Evolutionary conservation across 139 green algal genomes (phyloP).

Genomic region (Haematococcus sp.): DNA sequence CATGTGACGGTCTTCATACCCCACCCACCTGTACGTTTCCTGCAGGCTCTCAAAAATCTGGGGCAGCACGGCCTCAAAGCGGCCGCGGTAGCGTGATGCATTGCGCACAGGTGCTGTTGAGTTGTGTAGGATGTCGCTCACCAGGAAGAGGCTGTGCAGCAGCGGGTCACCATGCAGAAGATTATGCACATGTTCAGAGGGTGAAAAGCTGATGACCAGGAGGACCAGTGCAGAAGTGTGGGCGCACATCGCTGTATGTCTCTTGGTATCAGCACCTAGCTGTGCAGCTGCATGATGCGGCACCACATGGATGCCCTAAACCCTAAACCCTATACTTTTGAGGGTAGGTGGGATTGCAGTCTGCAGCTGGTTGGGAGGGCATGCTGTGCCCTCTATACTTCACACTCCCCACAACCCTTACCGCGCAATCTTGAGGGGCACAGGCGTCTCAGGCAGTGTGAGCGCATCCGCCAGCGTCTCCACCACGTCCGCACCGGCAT

Average conservation of each 20-base stretch:
- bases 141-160: conserved; percentile 74
- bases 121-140: conserved; percentile 95
- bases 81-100: conserved; percentile 74
- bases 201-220: too few relatives aligned
- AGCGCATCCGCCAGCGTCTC: conserved; percentile 83
- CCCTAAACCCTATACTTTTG: too few relatives aligned
- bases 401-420: not conserved
- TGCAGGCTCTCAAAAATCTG: conserved; percentile 81
- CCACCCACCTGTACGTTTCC: conserved; percentile 32
- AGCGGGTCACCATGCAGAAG: too few relatives aligned
- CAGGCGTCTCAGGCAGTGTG: conserved; percentile 81
- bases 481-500: conserved; percentile 76
- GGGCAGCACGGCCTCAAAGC: conserved; percentile 78
- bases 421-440: conserved; percentile 71
- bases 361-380: not conserved
- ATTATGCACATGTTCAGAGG: too few relatives aligned
- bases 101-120: conserved; percentile 76
- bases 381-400: not conserved
- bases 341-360: too few relatives aligned
- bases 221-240: too few relatives aligned
- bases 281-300: too few relatives aligned
- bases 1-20: too few relatives aligned
- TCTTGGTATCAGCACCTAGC: too few relatives aligned
- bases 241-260: too few relatives aligned
- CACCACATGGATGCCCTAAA: too few relatives aligned